Base-by-base conservation (phyloP, 371 early-diverging fungal species). In the Rhizopus stolonifer region DNA sequence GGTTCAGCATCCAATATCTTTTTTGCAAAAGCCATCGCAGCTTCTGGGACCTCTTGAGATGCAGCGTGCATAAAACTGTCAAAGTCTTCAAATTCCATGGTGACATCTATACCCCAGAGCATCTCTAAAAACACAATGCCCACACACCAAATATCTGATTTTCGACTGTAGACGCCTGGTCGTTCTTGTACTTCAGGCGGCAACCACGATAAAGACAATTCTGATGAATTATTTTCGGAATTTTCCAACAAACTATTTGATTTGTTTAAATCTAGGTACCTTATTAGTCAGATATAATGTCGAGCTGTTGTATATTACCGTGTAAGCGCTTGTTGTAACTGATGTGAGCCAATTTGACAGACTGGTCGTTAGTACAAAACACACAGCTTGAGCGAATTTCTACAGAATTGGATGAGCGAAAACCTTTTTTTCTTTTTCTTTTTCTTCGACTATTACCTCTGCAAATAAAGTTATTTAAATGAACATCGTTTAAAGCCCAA, bases 111-210 rank as follows among this genome's bases (percentile, higher is more conserved):
- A 8, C 91, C 91, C 75, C 87, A 81, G 2, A 84, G 50, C 90
- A 90, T 90, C 49, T 88, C 87, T 25, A 90, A 61, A 17, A 86
- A 80, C 0, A 87, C 79, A 7, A 87, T 69, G 18, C 90, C 90
- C 0, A 85, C 65, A 46, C 83, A 86, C 87, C 89, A 91, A 17
- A 91, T 79, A 64, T 91, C 91, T 54, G 83, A 85, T 55, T 90
- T 89, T 38, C 88, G 71, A 18, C 79, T 77, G 52, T 80, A 79
- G 9, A 80, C 60, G 15, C 82, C 83, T 0, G 85, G 79, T 4
- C 77, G 57, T 8, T 83, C 79, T 7, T 72, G 58, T 23, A 81
- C 54, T 66, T 87, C 87, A 8, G 86, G 86, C 0, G 84, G 71
- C 5, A 68, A 61, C 72, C 88, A 80, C 2, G 68, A 64, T 18